Evolutionary conservation across 148 eudicot species (phyloP).

Genomic region (Simmondsia chinensis): DNA sequence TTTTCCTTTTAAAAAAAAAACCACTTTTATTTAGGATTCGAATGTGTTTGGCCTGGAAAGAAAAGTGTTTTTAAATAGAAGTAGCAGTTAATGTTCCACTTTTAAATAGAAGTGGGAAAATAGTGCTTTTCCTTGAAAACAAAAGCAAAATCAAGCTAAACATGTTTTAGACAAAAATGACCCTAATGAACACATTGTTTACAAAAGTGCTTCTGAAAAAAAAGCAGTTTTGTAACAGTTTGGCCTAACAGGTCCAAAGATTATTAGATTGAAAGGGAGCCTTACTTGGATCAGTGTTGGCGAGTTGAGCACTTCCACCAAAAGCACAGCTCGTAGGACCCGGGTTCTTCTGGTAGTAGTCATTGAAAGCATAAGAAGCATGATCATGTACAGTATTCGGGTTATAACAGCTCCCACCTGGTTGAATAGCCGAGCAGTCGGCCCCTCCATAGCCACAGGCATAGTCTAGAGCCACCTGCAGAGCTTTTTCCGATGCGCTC

Average conservation of each 20-base stretch:
- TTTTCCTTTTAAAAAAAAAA: too few species aligned
- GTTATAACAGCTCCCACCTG: constrained; percentile 57
- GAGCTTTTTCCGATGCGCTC: constrained; percentile 59
- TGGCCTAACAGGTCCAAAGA: too few species aligned
- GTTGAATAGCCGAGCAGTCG: constrained; percentile 78
- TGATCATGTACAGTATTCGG: constrained; percentile 72
- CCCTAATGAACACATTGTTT: background rate
- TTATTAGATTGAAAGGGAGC: too few species aligned
- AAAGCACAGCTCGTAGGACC: constrained; percentile 80
- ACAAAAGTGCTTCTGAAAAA: constrained; percentile 3
- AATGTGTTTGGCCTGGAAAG: too few species aligned
- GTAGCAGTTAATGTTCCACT: too few species aligned
- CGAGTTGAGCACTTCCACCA: constrained; percentile 80
- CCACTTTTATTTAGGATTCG: too few species aligned
- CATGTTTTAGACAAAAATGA: background rate
- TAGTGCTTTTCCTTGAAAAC: too few species aligned
- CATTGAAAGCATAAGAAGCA: constrained; percentile 87
- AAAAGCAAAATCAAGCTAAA: too few species aligned
- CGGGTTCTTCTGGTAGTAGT: constrained; percentile 92
- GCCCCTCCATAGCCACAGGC: constrained; percentile 98
- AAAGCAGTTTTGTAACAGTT: too few species aligned
- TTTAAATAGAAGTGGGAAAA: too few species aligned
- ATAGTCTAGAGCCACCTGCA: constrained; percentile 91
- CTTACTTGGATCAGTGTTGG: constrained; percentile 83
- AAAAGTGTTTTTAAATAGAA: too few species aligned